Base-by-base conservation (phyloP, 306 rosid genomes). In the Medicago ruthenica region DNA sequence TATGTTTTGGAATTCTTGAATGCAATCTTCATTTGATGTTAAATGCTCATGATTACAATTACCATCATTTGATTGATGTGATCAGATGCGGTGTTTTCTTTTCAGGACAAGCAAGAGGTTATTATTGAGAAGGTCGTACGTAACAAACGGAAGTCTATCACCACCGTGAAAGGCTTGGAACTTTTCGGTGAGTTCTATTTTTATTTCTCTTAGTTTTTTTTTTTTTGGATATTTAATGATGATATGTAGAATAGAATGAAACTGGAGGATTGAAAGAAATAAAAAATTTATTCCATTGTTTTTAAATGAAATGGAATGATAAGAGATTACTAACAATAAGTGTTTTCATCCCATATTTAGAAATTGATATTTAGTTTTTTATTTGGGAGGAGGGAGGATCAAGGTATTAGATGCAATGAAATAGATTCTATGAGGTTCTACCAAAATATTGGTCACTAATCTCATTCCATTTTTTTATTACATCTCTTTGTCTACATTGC, bases 91-190 rank as follows among this genome's bases (percentile, higher is more conserved):
- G 14, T 36, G 0, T 76, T 82, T 81, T 42, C 7, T 79, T 76
- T 86, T 44, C 86, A 96, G 99, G 99, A 92, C 34, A 96, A 82
- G 88, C 97, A 85, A 70, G 99, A 96, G 86, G 96, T 92, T 69
- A 61, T 92, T 20, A 90, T 96, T 76, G 99, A 96, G 86, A 95
- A 95, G 87, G 91, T 92, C 36, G 75, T 89, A 10, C 99, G 99
- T 37, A 95, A 95, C 84, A 95, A 95, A 82, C 85, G 99, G 68
- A 95, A 95, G 82, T 87, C 91, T 66, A 95, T 95, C 79, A 95
- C 99, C 50, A 90, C 97, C 67, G 99, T 96, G 54, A 96, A 96
- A 84, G 99, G 98, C 76, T 82, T 96, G 68, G 99, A 96, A 5
- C 96, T 92, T 76, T 96, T 96, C 15, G 99, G 99, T 96, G 83